Conservation (phyloP, 2,329 filamentous ascomycete genomes). For the Pseudonectria foliicola region DNA sequence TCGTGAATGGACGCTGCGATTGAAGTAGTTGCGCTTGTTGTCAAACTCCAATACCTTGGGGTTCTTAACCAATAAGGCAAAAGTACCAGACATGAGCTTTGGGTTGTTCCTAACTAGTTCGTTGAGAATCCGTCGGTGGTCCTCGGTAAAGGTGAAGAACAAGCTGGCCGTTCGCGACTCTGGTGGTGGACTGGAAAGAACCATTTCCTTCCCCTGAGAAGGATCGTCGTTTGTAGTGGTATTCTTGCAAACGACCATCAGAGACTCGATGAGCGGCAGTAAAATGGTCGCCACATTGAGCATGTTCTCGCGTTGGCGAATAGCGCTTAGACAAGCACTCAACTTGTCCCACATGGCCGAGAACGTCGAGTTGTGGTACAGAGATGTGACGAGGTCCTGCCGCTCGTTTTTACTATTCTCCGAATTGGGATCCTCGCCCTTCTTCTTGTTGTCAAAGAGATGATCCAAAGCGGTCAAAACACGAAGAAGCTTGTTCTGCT, state of each 20-base stretch:
- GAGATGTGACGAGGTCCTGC: conserved; percentile 74
- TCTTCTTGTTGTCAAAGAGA: conserved; percentile 78
- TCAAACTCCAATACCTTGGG: conserved; percentile 98
- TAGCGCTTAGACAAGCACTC: conserved; percentile 79
- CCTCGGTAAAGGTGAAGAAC: conserved; percentile 97
- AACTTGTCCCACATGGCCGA: conserved; percentile 86
- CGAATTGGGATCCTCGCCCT: conserved; percentile 41
- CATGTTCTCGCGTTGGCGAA: conserved; percentile 89
- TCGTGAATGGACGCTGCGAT: conserved; percentile 72
- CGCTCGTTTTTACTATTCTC: conserved; percentile 56
- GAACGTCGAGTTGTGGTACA: conserved; percentile 90
- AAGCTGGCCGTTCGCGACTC: conserved; percentile 79
- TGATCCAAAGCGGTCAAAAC: conserved; percentile 93
- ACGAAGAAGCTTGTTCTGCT: conserved; percentile 90
- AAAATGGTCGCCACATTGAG: conserved; percentile 95
- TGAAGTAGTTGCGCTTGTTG: conserved; percentile 99
- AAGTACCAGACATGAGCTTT: conserved; percentile 97
- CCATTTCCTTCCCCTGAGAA: conserved; percentile 56
- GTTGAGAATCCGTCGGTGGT: conserved; percentile 95
- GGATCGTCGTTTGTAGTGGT: conserved; percentile 70
- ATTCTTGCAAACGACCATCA: conserved; percentile 99
- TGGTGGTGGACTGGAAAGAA: conserved; percentile 65
- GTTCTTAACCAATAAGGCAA: conserved; percentile 93
- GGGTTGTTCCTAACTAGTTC: conserved; percentile 96
- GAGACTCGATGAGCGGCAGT: conserved; percentile 84